Base-by-base conservation (phyloP, 2,329 filamentous ascomycete species). In the Dactylella cylindrospora region DNA sequence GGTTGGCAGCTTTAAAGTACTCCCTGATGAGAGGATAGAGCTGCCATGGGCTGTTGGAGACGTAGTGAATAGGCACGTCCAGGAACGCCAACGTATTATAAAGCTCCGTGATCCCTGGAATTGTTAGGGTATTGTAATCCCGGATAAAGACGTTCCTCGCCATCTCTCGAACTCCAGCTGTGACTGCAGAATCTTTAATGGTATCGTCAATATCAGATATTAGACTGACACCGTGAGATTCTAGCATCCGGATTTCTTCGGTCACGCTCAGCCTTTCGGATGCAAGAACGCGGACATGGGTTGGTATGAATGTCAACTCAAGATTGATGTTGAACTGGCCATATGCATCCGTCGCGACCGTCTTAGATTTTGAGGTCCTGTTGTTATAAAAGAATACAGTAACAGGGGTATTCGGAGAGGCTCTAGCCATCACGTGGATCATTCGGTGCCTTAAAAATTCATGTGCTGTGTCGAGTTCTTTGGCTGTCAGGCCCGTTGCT, bases 41-140 rank as follows among this genome's bases (percentile, higher is more conserved):
- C 72, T 98, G 94, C 94, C 94, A 98, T 0, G 93, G 93, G 44
- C 91, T 95, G 73, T 98, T 98, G n/a, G 93, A 98, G 66, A 95
- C 94, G 72, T 98, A 98, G 71, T 98, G 94, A 46, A 98, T 80
- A 68, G 84, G 82, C 19, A 97, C 91, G 13, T 90, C 90, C 75
- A 91, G 82, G 15, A 83, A 78, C 31, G 86, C 80, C 74, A 98
- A 79, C 15, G 78, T 78, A 28, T 78, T 82, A 71, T 97, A 98
- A 91, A 93, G 97, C 65, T 94, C 88, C 55, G 78, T 81, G 15
- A 97, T 90, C 1, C 93, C 93, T 12, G 90, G 85, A 17, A 98
- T 83, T 0, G 84, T 89, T 38, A 97, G 77, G 61, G 91, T 89
- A 2, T 75, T 78, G 1, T 97, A 76, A 36, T 96, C 89, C 7